Conservation (phyloP, 805 yeast genomes). For the Lipomyces spencermartinsiae region DNA sequence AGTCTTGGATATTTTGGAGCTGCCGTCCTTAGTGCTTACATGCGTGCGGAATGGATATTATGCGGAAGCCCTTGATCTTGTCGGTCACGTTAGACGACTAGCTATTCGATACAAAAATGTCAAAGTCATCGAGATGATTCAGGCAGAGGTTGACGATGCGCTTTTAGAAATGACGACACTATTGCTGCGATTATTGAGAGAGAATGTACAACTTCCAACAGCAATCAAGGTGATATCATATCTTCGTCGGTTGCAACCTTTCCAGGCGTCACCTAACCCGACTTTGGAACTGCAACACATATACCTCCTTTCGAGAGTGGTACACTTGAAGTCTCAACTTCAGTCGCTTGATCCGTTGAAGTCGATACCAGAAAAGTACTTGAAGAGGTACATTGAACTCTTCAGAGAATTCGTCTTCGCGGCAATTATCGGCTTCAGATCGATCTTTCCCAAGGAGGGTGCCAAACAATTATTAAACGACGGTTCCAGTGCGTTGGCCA, state of each 20-base stretch:
- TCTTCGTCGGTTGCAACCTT: slow-evolving; percentile 61
- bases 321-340: slow-evolving; percentile 68
- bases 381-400: slow-evolving; percentile 81
- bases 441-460: slow-evolving; percentile 60
- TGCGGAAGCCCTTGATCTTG: slow-evolving; percentile 85
- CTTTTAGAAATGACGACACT: slow-evolving; percentile 71
- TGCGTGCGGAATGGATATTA: slow-evolving; percentile 87
- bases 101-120: slow-evolving; percentile 71
- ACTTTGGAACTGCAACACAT: slow-evolving; percentile 57
- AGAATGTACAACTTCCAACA: slow-evolving; percentile 79
- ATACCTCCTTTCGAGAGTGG: slow-evolving; percentile 69
- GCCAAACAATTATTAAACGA: slow-evolving; percentile 24
- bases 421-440: slow-evolving; percentile 68
- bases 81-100: slow-evolving; percentile 73
- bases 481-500: background rate
- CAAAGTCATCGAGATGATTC: slow-evolving; percentile 58
- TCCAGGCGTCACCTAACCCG: slow-evolving; percentile 42
- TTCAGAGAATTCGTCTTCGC: slow-evolving; percentile 83
- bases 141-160: slow-evolving; percentile 56
- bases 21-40: slow-evolving; percentile 82
- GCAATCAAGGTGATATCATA: slow-evolving; percentile 80
- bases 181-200: slow-evolving; percentile 68
- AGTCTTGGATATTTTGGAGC: slow-evolving; percentile 76
- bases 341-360: slow-evolving; percentile 62
- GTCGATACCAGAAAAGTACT: slow-evolving; percentile 62